Evolutionary conservation across 805 yeast genomes (phyloP), one percentile per base, ranked within the genome.

Genomic region (Suhomyces pyralidae): DNA sequence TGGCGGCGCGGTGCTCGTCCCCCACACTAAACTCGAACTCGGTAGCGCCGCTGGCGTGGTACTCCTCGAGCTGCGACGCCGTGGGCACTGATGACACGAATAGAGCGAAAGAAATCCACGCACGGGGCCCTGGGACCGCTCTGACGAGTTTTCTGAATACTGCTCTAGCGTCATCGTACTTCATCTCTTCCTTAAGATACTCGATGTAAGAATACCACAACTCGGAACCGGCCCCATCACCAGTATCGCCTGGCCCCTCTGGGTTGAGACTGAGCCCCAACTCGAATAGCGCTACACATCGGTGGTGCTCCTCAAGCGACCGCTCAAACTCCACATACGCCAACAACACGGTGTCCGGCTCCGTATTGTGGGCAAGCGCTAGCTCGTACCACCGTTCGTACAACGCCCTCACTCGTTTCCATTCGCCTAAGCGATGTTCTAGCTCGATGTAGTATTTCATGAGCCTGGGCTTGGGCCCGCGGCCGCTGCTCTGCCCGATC

Each of bases 321-420:
- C 70, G 73, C 66, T 93, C 98, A 57, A 92, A 77, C 3, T 77
- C 78, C 1, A 92, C 85, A 69, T 82, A 91, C 5, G 78, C 77
- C 3, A 80, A 61, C 86, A 97, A 84, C 0, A 81, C 74, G 3
- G 46, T 40, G 4, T 53, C 20, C 15, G 61, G 48, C 5, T 51
- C 49, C 14, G 42, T 43, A 5, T 20, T 49, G 34, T 55, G 55
- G n/a, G 56, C 22, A 25, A 62, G 22, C 26, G 66, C 56, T 10
- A 62, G 28, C 57, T 82, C 85, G n/a, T 88, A 56, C 70, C 80
- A 81, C 61, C 82, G 84, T 57, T 85, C 88, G 64, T 83, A 90
- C 3, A 94, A 62, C 63, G 73, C 83, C 30, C 98, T 71, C 7
- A 86, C 91, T 34, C 97, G 70, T 55, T 87, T 96, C 75, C 88